Evolutionary conservation across 305 asterid species (phyloP).

Genomic region (Solanum aculeatissimum): DNA sequence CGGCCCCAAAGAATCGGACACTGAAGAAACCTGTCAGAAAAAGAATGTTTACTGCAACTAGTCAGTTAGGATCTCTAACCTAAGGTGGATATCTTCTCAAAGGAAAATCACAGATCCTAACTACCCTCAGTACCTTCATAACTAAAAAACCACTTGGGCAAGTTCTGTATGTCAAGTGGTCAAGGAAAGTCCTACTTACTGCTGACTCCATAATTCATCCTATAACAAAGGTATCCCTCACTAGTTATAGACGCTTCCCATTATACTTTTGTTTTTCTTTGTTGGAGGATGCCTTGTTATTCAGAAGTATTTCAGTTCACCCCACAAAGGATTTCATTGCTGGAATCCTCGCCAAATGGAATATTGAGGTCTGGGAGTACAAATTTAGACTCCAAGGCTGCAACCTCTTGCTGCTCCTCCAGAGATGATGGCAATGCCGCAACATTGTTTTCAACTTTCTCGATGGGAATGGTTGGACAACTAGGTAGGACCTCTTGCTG

Average conservation of each 20-base stretch:
- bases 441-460: conserved; percentile 6
- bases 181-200: conserved; percentile 12
- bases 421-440: conserved; percentile 4
- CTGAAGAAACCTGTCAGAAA: not conserved
- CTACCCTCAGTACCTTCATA: conserved; percentile 14
- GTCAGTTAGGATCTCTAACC: conserved; percentile 8
- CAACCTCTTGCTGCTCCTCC: conserved; percentile 3
- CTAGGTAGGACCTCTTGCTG: conserved; percentile 8
- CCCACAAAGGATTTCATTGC: conserved; percentile 18
- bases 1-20: conserved; percentile 9
- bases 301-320: not conserved
- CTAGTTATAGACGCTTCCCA: not conserved
- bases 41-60: not conserved
- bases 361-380: conserved; percentile 68
- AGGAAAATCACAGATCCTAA: conserved; percentile 9
- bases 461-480: conserved; percentile 5
- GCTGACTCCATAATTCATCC: conserved; percentile 2
- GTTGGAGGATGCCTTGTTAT: not conserved
- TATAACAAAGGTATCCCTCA: conserved; percentile 18
- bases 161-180: not conserved
- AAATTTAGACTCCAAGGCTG: conserved; percentile 11
- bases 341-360: conserved; percentile 37
- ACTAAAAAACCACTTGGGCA: not conserved
- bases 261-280: not conserved
- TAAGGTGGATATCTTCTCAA: not conserved